Conservation (phyloP, 495 filamentous ascomycete genomes). For the Baudoinia panamericana region DNA sequence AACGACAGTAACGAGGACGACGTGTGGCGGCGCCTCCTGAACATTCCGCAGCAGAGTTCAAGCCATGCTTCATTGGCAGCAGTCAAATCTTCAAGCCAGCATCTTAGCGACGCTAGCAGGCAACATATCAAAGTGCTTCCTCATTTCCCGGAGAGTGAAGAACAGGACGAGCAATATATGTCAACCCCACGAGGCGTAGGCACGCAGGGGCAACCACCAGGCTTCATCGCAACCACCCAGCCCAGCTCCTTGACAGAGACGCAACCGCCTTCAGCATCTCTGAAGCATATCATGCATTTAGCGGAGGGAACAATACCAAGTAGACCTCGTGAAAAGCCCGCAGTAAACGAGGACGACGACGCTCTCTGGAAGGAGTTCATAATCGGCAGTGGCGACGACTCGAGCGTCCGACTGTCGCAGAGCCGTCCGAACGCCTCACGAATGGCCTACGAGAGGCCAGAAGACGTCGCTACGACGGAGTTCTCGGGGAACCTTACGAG, state of each 20-base stretch:
- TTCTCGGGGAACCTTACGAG: background rate
- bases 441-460: background rate
- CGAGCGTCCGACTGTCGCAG: background rate
- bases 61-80: constrained; percentile 13
- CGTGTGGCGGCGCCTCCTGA: constrained; percentile 6
- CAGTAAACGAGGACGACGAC: constrained; percentile 3
- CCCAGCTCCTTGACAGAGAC: background rate
- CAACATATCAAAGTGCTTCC: background rate
- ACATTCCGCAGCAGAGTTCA: constrained; percentile 2
- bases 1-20: constrained; percentile 5
- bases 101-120: constrained; percentile 1
- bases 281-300: constrained; percentile 2
- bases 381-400: constrained; percentile 9
- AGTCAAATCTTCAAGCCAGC: constrained; percentile 8
- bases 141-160: background rate
- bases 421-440: background rate
- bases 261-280: constrained; percentile 10
- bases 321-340: background rate
- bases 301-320: constrained; percentile 1
- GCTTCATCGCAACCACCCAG: background rate
- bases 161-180: background rate
- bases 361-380: constrained; percentile 12
- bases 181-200: constrained; percentile 4
- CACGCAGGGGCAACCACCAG: background rate
- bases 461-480: background rate